A percentile compares a stretch with the other conserved stretches of the same genome.
Conservation (phyloP, 164 flowering plant genomes). For the Stephania japonica region DNA sequence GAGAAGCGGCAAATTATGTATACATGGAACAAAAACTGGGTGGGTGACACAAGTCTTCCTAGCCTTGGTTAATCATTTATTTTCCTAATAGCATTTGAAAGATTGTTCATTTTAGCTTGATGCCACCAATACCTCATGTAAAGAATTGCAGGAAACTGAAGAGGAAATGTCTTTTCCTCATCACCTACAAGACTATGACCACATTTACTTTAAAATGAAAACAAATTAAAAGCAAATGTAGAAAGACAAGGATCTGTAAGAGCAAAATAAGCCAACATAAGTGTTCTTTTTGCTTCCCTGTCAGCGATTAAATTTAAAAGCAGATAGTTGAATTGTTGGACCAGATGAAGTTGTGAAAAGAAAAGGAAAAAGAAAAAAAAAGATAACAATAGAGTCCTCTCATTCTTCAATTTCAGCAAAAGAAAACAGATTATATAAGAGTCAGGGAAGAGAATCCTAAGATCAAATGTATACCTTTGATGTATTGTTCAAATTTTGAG, state of each 20-base stretch:
- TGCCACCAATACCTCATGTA: not conserved
- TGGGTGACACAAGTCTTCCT: not conserved
- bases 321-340: not conserved
- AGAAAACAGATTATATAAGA: not conserved
- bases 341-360: not conserved
- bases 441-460: not conserved
- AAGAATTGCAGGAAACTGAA: not conserved
- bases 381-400: not conserved
- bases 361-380: not conserved
- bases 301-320: not conserved
- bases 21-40: no score
- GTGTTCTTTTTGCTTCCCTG: not conserved
- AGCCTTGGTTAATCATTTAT: not conserved
- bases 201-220: not conserved
- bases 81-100: not conserved
- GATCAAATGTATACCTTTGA: slow-evolving; percentile 29
- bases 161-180: not conserved
- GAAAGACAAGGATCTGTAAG: not conserved
- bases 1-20: not conserved
- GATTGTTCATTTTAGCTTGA: not conserved
- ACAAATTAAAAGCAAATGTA: not conserved
- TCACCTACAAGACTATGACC: no score
- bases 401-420: not conserved
- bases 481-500: slow-evolving; percentile 24
- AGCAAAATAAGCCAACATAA: not conserved